These are phyloP conservation scores for Trichoderma brevicompactum DNA, from an alignment of 2,329 filamentous ascomycete species.

Conservation along the genomic window DNA sequence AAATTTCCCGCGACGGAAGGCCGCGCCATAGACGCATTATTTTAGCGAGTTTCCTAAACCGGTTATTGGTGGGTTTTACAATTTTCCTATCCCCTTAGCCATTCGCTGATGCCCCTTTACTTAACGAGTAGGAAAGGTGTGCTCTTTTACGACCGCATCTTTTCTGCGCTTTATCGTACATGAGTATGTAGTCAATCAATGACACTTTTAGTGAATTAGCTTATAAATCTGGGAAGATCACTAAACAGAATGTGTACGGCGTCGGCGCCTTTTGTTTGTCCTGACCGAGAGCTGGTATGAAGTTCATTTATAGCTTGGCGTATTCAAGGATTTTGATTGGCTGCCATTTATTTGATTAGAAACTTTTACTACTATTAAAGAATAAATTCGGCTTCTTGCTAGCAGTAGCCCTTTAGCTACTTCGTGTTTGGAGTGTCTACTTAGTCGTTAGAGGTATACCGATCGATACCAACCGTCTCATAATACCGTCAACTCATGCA, in stretches of 20 bases:
- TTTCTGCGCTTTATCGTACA: neutral
- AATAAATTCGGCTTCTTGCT: no score
- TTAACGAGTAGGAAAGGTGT: no score
- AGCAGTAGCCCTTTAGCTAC: no score
- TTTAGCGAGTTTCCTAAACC: no score
- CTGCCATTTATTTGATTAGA: neutral
- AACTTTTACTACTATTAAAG: neutral
- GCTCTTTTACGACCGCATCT: neutral
- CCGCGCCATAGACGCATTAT: no score
- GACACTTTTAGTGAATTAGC: neutral
- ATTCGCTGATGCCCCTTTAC: no score
- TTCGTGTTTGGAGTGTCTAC: neutral
- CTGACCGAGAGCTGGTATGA: neutral
- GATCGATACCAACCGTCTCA: no score
- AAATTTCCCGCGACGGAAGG: no score
- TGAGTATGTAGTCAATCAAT: neutral
- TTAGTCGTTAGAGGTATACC: neutral
- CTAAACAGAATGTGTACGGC: neutral
- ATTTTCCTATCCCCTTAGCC: no score
- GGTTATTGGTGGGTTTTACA: no score
- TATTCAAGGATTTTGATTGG: neutral
- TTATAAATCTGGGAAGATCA: neutral
- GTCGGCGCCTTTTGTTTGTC: neutral
- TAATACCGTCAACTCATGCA: no score
- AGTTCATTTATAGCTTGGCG: neutral